Conservation (phyloP, 495 filamentous ascomycete genomes). For the Astrothelium macrocarpum region DNA sequence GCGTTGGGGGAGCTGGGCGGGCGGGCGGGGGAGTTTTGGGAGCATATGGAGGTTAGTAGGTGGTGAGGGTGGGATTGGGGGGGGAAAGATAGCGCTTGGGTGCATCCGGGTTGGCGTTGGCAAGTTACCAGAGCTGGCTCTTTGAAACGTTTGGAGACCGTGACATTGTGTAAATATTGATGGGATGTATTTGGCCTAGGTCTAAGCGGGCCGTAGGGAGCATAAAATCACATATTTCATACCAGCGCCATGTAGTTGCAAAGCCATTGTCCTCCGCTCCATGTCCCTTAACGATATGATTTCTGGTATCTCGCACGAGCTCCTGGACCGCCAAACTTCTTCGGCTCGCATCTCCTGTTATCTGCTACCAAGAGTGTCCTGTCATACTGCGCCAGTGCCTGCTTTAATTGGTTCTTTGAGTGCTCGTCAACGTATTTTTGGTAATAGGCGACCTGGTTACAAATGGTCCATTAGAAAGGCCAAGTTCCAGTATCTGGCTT, state of each 20-base stretch:
- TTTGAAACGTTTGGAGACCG: neutral
- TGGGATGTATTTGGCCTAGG: neutral
- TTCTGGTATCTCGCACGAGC: slow-evolving; percentile 96
- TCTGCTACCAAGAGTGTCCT: slow-evolving; percentile 94
- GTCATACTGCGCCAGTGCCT: slow-evolving; percentile 87
- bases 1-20: slow-evolving; percentile 40
- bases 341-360: slow-evolving; percentile 62
- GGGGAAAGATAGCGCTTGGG: neutral
- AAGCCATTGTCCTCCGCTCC: slow-evolving; percentile 1
- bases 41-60: slow-evolving; percentile 32
- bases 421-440: slow-evolving; percentile 99
- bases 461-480: slow-evolving; percentile 2
- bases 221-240: neutral
- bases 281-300: slow-evolving; percentile 54
- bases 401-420: slow-evolving; percentile 98
- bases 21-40: slow-evolving; percentile 38
- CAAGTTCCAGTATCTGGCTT: neutral
- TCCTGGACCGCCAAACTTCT: slow-evolving; percentile 67
- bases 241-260: slow-evolving; percentile 4
- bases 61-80: slow-evolving; percentile 34
- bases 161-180: neutral
- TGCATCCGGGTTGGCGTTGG: neutral
- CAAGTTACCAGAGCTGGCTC: neutral
- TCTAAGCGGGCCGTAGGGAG: neutral
- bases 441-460: slow-evolving; percentile 74